A percentile compares a stretch with the other conserved stretches of the same genome.
Evolutionary conservation across 2,329 filamentous ascomycete species (phyloP).

Genomic region (Botrytis medusae): DNA sequence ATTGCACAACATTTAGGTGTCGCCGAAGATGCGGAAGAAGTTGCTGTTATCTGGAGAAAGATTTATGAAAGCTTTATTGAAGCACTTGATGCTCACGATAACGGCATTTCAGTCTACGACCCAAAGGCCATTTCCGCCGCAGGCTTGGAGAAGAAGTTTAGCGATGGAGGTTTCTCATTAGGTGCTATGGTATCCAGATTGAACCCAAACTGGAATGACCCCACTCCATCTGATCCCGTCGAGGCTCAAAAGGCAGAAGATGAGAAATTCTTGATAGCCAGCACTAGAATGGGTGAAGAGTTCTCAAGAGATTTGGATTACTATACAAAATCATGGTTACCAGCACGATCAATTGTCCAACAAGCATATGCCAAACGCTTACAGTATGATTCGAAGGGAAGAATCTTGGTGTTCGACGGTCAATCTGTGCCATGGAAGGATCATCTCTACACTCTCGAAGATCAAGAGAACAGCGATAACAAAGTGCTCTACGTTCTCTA

Average conservation of each 20-base stretch:
- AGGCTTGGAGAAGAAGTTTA: conserved; percentile 78
- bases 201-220: conserved; percentile 80
- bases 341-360: conserved; percentile 77
- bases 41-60: conserved; percentile 78
- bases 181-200: conserved; percentile 78
- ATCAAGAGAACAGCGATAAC: conserved; percentile 51
- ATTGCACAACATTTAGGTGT: conserved; percentile 68
- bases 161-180: conserved; percentile 77
- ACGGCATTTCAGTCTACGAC: conserved; percentile 85
- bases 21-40: conserved; percentile 61
- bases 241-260: conserved; percentile 76
- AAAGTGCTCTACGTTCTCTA: conserved; percentile 87
- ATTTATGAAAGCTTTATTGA: conserved; percentile 93
- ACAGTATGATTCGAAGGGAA: conserved; percentile 69
- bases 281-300: conserved; percentile 81
- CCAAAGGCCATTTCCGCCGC: conserved; percentile 65
- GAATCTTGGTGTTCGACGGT: conserved; percentile 75
- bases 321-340: conserved; percentile 77
- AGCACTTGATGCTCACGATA: conserved; percentile 96
- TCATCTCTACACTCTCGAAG: conserved; percentile 86
- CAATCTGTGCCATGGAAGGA: conserved; percentile 93
- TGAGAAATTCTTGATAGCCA: conserved; percentile 73
- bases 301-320: conserved; percentile 80
- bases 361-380: conserved; percentile 69
- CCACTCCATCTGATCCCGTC: conserved; percentile 50